These are phyloP conservation scores for Paecilomyces sp. DNA, from an alignment of 2,329 filamentous ascomycete species.

Conservation along the genomic window DNA sequence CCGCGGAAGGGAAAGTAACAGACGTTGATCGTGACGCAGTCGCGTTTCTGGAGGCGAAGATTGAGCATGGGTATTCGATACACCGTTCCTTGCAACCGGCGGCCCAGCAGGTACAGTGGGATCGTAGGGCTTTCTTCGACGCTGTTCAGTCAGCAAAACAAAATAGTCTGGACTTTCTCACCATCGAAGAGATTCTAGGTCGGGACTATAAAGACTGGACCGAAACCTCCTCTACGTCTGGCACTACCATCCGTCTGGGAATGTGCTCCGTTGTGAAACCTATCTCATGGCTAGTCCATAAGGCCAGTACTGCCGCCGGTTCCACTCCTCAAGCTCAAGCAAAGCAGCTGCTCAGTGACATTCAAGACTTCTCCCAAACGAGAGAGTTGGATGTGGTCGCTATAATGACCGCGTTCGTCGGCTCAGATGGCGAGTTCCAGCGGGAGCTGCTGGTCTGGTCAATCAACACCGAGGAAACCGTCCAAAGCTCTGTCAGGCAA, in stretches of 20 bases:
- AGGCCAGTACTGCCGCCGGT: conserved; percentile 25
- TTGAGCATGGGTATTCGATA: conserved; percentile 27
- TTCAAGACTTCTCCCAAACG: conserved; percentile 40
- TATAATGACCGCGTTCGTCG: conserved; percentile 53
- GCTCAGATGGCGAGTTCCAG: conserved; percentile 36
- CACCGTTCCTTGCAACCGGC: background rate
- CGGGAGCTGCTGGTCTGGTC: conserved; percentile 46
- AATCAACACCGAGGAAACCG: conserved; percentile 27
- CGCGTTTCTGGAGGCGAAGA: conserved; percentile 46
- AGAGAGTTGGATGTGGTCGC: conserved; percentile 46
- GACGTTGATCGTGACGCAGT: conserved; percentile 44
- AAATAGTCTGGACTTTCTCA: conserved; percentile 46
- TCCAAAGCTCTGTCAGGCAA: conserved; percentile 36
- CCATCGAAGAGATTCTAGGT: conserved; percentile 48
- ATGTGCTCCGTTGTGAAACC: conserved; percentile 54
- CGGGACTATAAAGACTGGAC: conserved; percentile 61
- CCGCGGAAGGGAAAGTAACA: conserved; percentile 37
- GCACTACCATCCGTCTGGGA: conserved; percentile 31
- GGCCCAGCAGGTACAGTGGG: conserved; percentile 22
- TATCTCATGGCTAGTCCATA: conserved; percentile 46
- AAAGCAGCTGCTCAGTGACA: conserved; percentile 30
- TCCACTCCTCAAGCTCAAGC: conserved; percentile 9
- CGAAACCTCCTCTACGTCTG: conserved; percentile 25
- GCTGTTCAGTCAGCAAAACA: conserved; percentile 48
- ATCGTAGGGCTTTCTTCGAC: conserved; percentile 44